phyloP scores from a whole-genome alignment of 2,329 filamentous ascomycete genomes.

The Didymella pomorum region DNA sequence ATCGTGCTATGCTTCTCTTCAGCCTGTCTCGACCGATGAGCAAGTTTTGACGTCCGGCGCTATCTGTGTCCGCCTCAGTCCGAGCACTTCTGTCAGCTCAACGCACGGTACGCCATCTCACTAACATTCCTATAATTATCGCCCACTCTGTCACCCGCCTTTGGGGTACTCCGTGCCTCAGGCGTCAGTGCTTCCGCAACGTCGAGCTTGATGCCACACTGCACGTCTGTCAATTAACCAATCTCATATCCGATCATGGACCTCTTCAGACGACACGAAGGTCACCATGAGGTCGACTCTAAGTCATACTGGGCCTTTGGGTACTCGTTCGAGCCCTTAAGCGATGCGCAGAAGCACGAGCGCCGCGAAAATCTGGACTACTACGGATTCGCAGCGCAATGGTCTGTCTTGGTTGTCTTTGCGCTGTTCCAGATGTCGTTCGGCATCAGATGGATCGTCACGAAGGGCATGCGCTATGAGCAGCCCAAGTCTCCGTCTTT shows the following conservation, averaged over 20 bases:
- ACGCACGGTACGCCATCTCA: conserved; percentile 17
- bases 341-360: conserved; percentile 58
- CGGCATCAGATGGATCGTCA: conserved; percentile 44
- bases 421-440: conserved; percentile 53
- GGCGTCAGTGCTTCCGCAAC: neutral
- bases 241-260: conserved; percentile 23
- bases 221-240: conserved; percentile 1
- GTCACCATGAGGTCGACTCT: conserved; percentile 36
- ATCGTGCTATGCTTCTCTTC: neutral
- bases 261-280: conserved; percentile 31
- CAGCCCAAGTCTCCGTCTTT: conserved; percentile 54
- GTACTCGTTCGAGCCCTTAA: conserved; percentile 63
- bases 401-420: conserved; percentile 60
- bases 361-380: conserved; percentile 63
- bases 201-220: conserved; percentile 7
- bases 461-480: conserved; percentile 40
- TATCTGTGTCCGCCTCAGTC: no score
- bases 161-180: neutral
- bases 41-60: conserved; percentile 26
- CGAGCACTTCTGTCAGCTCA: conserved; percentile 25
- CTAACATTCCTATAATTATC: conserved; percentile 12
- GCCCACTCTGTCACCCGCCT: neutral
- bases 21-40: conserved; percentile 10
- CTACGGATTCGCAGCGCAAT: conserved; percentile 64
- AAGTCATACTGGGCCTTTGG: conserved; percentile 48